Evolutionary conservation across 2,329 filamentous ascomycete species (phyloP), one percentile per base, ranked within the genome.

Genomic region (Colletotrichum sublineola): DNA sequence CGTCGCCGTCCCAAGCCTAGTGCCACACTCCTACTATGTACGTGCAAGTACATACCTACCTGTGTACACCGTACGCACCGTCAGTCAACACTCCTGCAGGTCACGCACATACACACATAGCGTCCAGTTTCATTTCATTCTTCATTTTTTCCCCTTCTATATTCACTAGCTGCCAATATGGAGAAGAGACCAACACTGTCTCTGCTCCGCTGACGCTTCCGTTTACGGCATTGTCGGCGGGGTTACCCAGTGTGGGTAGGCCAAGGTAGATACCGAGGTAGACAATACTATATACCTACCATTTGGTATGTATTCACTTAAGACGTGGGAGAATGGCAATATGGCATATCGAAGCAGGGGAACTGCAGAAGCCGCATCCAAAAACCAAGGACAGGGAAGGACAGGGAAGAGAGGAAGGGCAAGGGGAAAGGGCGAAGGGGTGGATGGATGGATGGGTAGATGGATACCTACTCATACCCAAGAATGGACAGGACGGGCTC

Each of bases 201-300:
- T n/a, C 33, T 40, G 44, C 52, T n/a, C n/a, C 29, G 55, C 42
- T 57, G 63, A 60, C 58, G 63, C 48, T 67, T 67, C 53, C 42
- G 63, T 67, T 53, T 9, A 33, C 46, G 18, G 40, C 9, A 7
- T 24, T 60, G 15, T 9, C 53, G 48, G 36, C 36, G 15, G 24
- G 56, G 24, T 9, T 52, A 52, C 18, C 5, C 38, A 48, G 44
- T n/a, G n/a, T 46, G 11, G 33, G 20, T 6, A 38, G 36, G 20
- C 15, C 33, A 38, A 56, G 53, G 33, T 5, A 24, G 46, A 24
- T 12, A 48, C 15, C 40, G 15, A 18, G 9, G 9, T 40, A 46
- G 46, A n/a, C 5, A n/a, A 24, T 48, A 24, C 44, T 46, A n/a
- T 20, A 8, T 46, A n/a, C 46, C 46, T 24, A 9, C 24, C 24